Percentiles rank a stretch among this genome's conserved stretches.
Evolutionary conservation across 352 stramenopile species (phyloP).

Genomic region (Phytophthora melonis): DNA sequence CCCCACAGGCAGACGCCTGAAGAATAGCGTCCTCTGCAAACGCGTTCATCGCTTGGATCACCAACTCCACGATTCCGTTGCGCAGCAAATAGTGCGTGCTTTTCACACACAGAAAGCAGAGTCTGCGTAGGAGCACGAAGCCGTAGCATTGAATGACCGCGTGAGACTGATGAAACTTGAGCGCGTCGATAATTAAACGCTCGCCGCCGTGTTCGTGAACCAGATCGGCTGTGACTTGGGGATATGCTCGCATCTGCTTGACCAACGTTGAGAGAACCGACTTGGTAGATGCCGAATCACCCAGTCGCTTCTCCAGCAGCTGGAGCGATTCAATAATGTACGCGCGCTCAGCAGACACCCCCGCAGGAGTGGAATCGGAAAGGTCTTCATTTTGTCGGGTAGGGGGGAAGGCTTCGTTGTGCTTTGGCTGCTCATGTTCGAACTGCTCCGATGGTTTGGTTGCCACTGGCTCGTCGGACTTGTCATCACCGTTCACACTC

Average conservation of each 20-base stretch:
- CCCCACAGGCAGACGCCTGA: conserved; percentile 78
- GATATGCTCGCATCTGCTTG: conserved; percentile 83
- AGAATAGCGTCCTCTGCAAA: conserved; percentile 85
- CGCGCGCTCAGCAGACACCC: conserved; percentile 48
- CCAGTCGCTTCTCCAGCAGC: conserved; percentile 49
- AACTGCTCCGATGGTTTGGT: background rate
- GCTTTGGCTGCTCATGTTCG: background rate
- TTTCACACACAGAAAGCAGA: conserved; percentile 78
- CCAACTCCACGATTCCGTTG: conserved; percentile 58
- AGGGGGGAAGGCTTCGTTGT: conserved; percentile 1
- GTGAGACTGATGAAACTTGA: conserved; percentile 67
- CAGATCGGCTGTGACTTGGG: conserved; percentile 69
- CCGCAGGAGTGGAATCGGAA: background rate
- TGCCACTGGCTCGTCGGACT: background rate
- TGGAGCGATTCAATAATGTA: conserved; percentile 58
- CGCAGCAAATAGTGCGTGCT: conserved; percentile 66
- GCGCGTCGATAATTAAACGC: conserved; percentile 58
- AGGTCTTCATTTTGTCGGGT: conserved; percentile 13
- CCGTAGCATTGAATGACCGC: conserved; percentile 86
- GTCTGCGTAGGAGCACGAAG: conserved; percentile 73
- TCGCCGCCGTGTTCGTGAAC: conserved; percentile 61
- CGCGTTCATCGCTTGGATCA: conserved; percentile 66
- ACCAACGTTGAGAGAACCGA: conserved; percentile 72
- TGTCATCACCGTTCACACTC: background rate
- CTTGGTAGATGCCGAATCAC: conserved; percentile 63